Conservation (phyloP, 768 basidiomycete species). For the Rhizopogon vulgaris region DNA sequence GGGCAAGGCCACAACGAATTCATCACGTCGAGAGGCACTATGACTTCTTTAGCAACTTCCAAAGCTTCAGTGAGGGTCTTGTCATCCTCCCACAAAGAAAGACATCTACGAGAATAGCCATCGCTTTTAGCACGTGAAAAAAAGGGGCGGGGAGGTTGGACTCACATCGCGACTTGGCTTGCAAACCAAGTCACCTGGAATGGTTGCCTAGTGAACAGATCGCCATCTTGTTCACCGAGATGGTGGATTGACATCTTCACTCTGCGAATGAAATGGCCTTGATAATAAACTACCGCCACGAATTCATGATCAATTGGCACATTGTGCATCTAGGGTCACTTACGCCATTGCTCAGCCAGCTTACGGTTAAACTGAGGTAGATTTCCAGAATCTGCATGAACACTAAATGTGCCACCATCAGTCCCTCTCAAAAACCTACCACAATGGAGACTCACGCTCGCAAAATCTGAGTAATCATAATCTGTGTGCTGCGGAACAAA, state of each 20-base stretch:
- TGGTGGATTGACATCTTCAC: constrained; percentile 50
- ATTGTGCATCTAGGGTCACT: constrained; percentile 23
- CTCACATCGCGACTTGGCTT: constrained; percentile 59
- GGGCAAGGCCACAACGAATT: constrained; percentile 65
- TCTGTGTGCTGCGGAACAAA: constrained; percentile 44
- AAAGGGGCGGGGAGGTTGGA: background rate
- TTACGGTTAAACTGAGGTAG: constrained; percentile 59
- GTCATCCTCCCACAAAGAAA: constrained; percentile 63
- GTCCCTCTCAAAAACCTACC: background rate
- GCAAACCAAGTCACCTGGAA: constrained; percentile 70
- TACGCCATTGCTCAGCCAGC: constrained; percentile 77
- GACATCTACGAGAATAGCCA: constrained; percentile 37
- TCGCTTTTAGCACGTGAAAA: constrained; percentile 2
- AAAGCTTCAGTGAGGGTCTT: constrained; percentile 50
- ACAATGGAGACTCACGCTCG: constrained; percentile 44
- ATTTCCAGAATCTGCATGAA: constrained; percentile 44
- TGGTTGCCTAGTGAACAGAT: constrained; percentile 60
- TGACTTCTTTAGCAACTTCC: constrained; percentile 59
- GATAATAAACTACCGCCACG: constrained; percentile 51
- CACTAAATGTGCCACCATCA: constrained; percentile 20
- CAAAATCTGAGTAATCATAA: constrained; percentile 56
- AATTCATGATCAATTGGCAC: background rate
- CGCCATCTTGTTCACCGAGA: constrained; percentile 42
- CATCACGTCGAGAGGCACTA: constrained; percentile 58
- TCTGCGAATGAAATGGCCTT: constrained; percentile 57